Conservation (phyloP, 2,329 filamentous ascomycete species). For the Aspergillus amoenus region DNA sequence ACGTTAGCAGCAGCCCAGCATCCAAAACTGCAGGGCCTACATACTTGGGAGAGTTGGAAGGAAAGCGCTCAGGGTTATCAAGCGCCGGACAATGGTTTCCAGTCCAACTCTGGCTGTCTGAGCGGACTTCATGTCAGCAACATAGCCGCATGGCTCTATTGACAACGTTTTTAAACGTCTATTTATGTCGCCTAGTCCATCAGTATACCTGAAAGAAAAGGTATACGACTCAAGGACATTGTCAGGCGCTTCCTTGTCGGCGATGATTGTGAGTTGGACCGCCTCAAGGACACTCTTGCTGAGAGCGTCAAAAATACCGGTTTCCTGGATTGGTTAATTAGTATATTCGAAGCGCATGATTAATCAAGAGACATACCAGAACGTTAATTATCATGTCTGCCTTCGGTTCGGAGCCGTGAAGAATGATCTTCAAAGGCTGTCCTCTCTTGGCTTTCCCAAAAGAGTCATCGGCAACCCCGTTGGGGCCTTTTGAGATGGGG, state of each 20-base stretch:
- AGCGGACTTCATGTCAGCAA: constrained; percentile 36
- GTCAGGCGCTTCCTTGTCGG: constrained; percentile 34
- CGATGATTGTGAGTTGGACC: constrained; percentile 49
- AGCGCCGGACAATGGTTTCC: constrained; percentile 42
- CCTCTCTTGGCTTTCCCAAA: constrained; percentile 26
- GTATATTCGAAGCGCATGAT: not conserved
- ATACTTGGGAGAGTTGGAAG: constrained; percentile 46
- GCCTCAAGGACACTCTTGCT: constrained; percentile 42
- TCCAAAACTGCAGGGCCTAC: not conserved
- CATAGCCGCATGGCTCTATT: constrained; percentile 28
- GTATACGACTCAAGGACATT: constrained; percentile 52
- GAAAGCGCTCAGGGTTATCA: constrained; percentile 39
- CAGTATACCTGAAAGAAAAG: constrained; percentile 48
- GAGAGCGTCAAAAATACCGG: constrained; percentile 49
- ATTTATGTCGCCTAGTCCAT: constrained; percentile 28
- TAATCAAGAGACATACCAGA: constrained; percentile 40
- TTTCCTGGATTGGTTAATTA: constrained; percentile 43
- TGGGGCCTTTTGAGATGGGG: constrained; percentile 6
- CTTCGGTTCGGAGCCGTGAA: constrained; percentile 39
- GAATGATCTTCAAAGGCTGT: constrained; percentile 41
- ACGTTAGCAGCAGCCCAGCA: not conserved
- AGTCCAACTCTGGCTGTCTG: constrained; percentile 43
- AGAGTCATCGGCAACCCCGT: constrained; percentile 3
- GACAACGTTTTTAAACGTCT: constrained; percentile 30
- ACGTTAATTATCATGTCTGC: constrained; percentile 48